Conservation (phyloP, 2,329 filamentous ascomycete genomes). For the Epichloe aotearoae region DNA sequence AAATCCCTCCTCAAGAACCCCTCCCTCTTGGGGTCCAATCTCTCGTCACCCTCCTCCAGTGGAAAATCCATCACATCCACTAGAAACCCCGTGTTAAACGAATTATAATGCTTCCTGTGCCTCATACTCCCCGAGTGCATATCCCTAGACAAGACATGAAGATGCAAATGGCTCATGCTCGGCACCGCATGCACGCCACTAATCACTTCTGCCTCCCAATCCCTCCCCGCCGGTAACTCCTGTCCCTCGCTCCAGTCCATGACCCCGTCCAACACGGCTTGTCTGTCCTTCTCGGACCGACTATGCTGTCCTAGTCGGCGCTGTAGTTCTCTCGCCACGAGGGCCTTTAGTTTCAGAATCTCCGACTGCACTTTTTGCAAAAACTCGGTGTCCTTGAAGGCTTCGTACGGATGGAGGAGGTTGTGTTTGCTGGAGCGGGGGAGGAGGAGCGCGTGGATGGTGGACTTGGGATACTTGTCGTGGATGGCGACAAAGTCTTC, state of each 20-base stretch:
- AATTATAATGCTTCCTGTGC: conserved; percentile 83
- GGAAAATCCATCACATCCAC: conserved; percentile 71
- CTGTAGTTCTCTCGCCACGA: conserved; percentile 65
- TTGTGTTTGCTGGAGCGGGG: conserved; percentile 53
- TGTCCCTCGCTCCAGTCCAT: conserved; percentile 11
- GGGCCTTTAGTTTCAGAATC: conserved; percentile 41
- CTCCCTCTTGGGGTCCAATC: conserved; percentile 42
- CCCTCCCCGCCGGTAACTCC: conserved; percentile 51
- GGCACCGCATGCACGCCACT: conserved; percentile 77
- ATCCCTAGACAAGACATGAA: conserved; percentile 77
- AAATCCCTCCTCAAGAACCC: conserved; percentile 54
- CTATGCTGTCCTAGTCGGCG: conserved; percentile 54
- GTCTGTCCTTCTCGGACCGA: conserved; percentile 45
- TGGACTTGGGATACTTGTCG: conserved; percentile 77
- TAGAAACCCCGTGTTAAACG: conserved; percentile 77
- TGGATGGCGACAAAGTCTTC: conserved; percentile 61
- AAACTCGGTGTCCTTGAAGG: conserved; percentile 59
- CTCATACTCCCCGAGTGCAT: conserved; percentile 59
- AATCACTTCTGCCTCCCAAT: conserved; percentile 65
- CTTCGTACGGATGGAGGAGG: conserved; percentile 60
- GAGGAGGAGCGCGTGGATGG: conserved; percentile 76
- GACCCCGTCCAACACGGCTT: conserved; percentile 52
- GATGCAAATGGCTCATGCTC: conserved; percentile 83
- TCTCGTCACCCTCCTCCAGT: conserved; percentile 48
- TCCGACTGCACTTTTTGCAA: conserved; percentile 49